Evolutionary conservation across 768 basidiomycete genomes (phyloP), one percentile per base, ranked within the genome.

Genomic region (Boletus rubescentipes): DNA sequence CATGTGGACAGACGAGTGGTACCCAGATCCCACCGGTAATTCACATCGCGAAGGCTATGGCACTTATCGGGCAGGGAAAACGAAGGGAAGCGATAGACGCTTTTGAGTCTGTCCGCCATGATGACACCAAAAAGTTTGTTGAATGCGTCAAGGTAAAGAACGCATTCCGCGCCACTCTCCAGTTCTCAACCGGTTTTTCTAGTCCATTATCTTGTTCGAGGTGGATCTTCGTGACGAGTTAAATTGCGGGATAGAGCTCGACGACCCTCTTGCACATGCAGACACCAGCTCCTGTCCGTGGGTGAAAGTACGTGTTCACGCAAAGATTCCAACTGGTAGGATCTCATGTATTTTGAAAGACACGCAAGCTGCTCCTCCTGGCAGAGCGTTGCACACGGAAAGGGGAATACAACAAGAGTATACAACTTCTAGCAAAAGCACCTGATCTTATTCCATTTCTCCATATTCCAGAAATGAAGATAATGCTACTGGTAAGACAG

Each of bases 171-270:
- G 11, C 12, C 16, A 4, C 16, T 30, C 11, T 30, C 38, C 37
- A 21, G 11, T 20, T 36, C 8, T 7, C 36, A 29, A 59, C 7
- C 2, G 11, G 12, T 10, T 0, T 12, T 12, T 32, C 20, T 30
- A 62, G 61, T 40, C 39, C 16, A 18, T 62, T 11, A 16, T 46
- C 18, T 31, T 40, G 16, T 54, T 58, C 35, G 38, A 62, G 9
- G n/a, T 30, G 6, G 31, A 50, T n/a, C 11, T 11, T 31, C 38
- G 10, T 23, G 59, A 48, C 34, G 15, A 34, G 18, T 46, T 54
- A 1, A 3, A 20, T 43, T 10, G 8, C 8, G 26, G 21, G 23
- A 11, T 5, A 6, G 32, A 18, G n/a, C 18, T 36, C n/a, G 16
- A n/a, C 8, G 46, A 37, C 6, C 35, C 10, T 20, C 12, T 2